Conservation (phyloP, 306 rosid species). For the Comarum palustre region DNA sequence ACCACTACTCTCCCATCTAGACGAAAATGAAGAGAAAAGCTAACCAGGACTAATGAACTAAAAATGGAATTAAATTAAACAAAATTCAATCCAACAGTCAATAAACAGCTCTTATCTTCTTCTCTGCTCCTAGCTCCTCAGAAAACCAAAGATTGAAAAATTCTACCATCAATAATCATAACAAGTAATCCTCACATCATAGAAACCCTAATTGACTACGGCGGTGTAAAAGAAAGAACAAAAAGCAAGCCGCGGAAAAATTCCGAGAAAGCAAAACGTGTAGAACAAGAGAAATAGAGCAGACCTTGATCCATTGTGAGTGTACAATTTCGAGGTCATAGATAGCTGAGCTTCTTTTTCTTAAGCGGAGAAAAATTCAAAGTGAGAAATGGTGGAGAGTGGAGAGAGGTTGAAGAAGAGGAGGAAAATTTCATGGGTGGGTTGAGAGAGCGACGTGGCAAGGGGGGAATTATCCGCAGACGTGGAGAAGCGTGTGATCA, state of each 20-base stretch:
- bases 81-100: neutral
- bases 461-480: slow-evolving; percentile 30
- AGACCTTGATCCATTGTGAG: slow-evolving; percentile 57
- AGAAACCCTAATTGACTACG: slow-evolving; percentile 21
- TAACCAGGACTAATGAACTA: neutral
- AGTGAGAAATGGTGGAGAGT: neutral
- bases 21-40: neutral
- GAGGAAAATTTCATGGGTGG: neutral
- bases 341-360: slow-evolving; percentile 10
- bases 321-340: slow-evolving; percentile 63
- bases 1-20: neutral
- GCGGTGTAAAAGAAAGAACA: too few relatives aligned
- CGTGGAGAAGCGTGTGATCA: slow-evolving; percentile 48
- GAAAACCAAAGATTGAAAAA: slow-evolving; percentile 21
- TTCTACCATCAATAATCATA: neutral
- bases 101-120: neutral
- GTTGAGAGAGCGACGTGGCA: slow-evolving; percentile 33
- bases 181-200: neutral
- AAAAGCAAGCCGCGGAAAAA: neutral
- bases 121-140: slow-evolving; percentile 5
- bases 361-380: slow-evolving; percentile 7
- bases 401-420: neutral
- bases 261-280: neutral
- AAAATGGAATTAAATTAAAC: neutral
- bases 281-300: slow-evolving; percentile 8